Conservation (phyloP, 148 eudicot species). For the Nepenthes gracilis region DNA sequence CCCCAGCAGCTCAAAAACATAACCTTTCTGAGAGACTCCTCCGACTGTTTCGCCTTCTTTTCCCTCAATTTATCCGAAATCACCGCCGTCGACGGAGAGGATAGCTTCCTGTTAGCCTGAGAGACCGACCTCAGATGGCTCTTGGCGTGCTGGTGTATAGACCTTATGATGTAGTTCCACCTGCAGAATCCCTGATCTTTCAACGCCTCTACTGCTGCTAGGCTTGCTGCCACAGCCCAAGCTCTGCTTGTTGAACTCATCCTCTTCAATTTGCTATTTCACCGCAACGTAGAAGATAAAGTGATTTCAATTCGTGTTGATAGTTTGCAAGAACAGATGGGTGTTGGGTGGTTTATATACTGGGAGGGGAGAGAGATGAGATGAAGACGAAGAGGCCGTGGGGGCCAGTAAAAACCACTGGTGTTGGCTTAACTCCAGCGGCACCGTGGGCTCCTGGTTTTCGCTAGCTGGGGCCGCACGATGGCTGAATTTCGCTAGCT, state of each 20-base stretch:
- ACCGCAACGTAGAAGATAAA: no score
- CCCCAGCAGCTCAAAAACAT: slow-evolving; percentile 22
- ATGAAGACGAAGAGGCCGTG: no score
- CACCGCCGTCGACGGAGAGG: slow-evolving; percentile 3
- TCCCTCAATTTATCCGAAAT: background rate
- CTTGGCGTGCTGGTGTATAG: slow-evolving; percentile 11
- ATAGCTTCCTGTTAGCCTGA: slow-evolving; percentile 3
- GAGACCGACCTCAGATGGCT: background rate
- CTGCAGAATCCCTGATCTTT: slow-evolving; percentile 15
- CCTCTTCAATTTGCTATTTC: no score
- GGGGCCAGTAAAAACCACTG: no score
- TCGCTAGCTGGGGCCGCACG: no score
- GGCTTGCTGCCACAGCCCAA: slow-evolving; percentile 11
- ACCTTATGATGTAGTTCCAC: slow-evolving; percentile 11
- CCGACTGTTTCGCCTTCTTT: background rate
- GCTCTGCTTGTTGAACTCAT: slow-evolving; percentile 6
- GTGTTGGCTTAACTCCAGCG: no score
- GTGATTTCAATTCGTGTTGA: no score
- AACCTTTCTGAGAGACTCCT: slow-evolving; percentile 5
- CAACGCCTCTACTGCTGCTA: slow-evolving; percentile 10
- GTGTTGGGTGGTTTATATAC: no score
- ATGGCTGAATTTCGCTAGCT: no score
- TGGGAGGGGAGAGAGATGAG: no score
- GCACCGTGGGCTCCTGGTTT: no score
- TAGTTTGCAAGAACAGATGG: no score